Conservation (phyloP, 2,329 filamentous ascomycete genomes). For the Xylaria arbuscula region DNA sequence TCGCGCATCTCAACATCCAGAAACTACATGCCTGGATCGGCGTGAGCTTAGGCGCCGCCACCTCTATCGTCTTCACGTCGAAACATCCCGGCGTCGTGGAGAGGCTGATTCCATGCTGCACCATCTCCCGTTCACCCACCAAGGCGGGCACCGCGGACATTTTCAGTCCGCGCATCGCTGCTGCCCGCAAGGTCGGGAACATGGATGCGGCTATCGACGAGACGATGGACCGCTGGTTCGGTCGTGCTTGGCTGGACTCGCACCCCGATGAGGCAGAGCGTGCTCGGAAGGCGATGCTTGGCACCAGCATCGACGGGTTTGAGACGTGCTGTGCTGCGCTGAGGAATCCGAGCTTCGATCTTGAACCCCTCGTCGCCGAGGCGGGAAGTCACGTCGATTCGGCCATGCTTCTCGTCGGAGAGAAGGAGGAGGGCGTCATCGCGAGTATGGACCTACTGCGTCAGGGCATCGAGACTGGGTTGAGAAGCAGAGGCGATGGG, state of each 20-base stretch:
- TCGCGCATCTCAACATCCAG: conserved; percentile 49
- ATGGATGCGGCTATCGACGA: conserved; percentile 49
- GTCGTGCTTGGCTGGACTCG: conserved; percentile 51
- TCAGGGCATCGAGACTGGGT: conserved; percentile 50
- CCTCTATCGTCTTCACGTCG: conserved; percentile 54
- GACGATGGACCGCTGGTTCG: conserved; percentile 58
- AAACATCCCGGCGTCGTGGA: conserved; percentile 54
- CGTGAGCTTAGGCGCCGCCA: conserved; percentile 59
- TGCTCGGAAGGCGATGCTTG: conserved; percentile 52
- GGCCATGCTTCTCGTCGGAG: conserved; percentile 54
- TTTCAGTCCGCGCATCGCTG: conserved; percentile 52
- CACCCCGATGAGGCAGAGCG: conserved; percentile 53
- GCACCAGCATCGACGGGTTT: conserved; percentile 55
- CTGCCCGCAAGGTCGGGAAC: conserved; percentile 50
- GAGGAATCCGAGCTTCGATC: conserved; percentile 52
- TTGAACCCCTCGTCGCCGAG: conserved; percentile 51
- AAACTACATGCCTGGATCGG: conserved; percentile 56
- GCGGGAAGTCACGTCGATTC: conserved; percentile 52
- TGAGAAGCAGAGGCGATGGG: conserved; percentile 44
- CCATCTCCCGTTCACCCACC: conserved; percentile 53
- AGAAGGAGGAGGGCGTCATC: conserved; percentile 51
- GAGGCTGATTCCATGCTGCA: conserved; percentile 56
- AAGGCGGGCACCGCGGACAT: conserved; percentile 52
- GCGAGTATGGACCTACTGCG: conserved; percentile 55
- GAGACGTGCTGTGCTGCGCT: conserved; percentile 57